Conservation (phyloP, 2,329 filamentous ascomycete genomes). For the Trichocomaceae sp. region DNA sequence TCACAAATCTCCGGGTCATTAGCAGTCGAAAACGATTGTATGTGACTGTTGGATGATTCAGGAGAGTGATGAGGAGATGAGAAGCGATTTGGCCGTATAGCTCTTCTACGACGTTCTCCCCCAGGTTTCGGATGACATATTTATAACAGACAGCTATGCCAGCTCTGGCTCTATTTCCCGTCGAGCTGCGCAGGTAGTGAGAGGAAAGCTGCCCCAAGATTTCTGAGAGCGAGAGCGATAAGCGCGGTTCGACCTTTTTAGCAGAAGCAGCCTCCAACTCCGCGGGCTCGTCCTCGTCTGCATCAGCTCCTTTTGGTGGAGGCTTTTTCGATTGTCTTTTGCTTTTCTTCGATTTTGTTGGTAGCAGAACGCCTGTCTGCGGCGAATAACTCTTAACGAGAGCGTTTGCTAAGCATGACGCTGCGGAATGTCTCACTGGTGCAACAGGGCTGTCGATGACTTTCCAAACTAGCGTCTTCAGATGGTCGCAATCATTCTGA, state of each 20-base stretch:
- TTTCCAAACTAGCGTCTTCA: constrained; percentile 78
- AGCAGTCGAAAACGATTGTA: constrained; percentile 85
- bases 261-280: constrained; percentile 58
- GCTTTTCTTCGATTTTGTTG: constrained; percentile 59
- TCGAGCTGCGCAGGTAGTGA: constrained; percentile 72
- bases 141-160: constrained; percentile 84
- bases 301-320: constrained; percentile 47
- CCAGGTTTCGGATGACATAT: constrained; percentile 68
- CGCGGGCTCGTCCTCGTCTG: constrained; percentile 70
- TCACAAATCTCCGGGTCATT: constrained; percentile 75
- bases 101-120: constrained; percentile 73
- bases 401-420: constrained; percentile 75
- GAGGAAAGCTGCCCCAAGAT: constrained; percentile 70
- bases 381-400: constrained; percentile 75
- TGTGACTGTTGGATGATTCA: constrained; percentile 67
- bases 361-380: constrained; percentile 44
- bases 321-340: constrained; percentile 67
- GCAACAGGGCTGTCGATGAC: constrained; percentile 70
- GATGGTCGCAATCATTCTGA: constrained; percentile 78
- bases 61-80: constrained; percentile 70
- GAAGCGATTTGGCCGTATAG: constrained; percentile 76
- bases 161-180: constrained; percentile 71
- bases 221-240: constrained; percentile 69
- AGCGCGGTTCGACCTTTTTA: constrained; percentile 63
- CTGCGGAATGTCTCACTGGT: constrained; percentile 75